phyloP scores from a whole-genome alignment of 768 basidiomycete genomes.

The Tricholoma sp. region DNA sequence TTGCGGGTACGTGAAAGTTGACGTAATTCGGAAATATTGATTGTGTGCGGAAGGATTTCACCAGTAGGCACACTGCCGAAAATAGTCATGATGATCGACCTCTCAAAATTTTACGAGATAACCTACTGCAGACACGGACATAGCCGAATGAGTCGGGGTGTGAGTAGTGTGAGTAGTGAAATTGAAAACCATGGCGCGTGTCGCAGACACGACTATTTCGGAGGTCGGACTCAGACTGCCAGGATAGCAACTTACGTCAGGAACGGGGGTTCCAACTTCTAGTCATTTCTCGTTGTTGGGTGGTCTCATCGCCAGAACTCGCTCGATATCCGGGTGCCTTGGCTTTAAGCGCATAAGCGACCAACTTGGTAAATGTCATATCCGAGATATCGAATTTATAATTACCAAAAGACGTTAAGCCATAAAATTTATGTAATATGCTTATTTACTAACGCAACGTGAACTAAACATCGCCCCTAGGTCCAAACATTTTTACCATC shows the following conservation, averaged over 20 bases:
- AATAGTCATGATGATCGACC: no score
- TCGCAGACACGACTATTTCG: no score
- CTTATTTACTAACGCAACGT: background rate
- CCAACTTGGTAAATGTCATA: background rate
- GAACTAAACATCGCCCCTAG: background rate
- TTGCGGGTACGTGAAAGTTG: no score
- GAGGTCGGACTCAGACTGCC: no score
- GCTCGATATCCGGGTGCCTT: background rate
- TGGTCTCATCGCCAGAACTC: background rate
- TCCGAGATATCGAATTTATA: background rate
- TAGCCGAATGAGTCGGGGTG: no score
- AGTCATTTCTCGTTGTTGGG: background rate
- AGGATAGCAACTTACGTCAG: background rate
- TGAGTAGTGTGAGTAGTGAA: no score
- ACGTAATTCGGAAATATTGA: no score
- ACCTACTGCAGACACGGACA: no score
- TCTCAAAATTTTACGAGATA: no score
- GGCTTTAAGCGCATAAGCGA: background rate
- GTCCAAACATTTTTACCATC: background rate
- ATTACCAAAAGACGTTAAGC: background rate
- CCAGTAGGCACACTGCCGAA: no score
- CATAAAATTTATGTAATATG: background rate
- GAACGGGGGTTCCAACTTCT: background rate
- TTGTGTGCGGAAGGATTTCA: no score
- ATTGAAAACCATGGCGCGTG: no score